A percentile compares a stretch with the other conserved stretches of the same genome.
Evolutionary conservation across 202 grass and related monocot species (phyloP).

Genomic region (Carex arenaria): DNA sequence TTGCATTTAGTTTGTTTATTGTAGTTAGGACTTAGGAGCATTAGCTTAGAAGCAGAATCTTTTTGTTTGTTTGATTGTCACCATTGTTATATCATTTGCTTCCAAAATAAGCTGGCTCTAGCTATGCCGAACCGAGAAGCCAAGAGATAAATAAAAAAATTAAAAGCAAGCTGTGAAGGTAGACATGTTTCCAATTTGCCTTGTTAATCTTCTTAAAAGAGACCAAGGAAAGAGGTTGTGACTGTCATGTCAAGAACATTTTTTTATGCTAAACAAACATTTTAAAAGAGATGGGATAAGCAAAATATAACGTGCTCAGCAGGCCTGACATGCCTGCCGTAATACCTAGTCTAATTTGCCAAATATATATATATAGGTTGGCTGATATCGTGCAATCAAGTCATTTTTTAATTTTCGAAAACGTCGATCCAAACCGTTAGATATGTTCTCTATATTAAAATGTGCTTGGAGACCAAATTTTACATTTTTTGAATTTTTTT

Average conservation of each 20-base stretch:
- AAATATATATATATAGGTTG: too few species aligned
- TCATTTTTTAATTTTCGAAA: too few species aligned
- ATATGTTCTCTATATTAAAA: too few species aligned
- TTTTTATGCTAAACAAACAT: background rate
- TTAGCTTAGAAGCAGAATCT: constrained; percentile 15
- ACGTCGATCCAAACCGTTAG: too few species aligned
- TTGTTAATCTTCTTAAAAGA: background rate
- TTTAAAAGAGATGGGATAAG: background rate
- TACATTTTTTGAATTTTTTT: too few species aligned
- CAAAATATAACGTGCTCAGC: background rate
- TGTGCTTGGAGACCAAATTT: too few species aligned
- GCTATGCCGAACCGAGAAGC: background rate
- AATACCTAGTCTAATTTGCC: too few species aligned
- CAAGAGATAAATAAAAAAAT: background rate
- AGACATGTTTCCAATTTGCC: background rate
- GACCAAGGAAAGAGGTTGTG: background rate
- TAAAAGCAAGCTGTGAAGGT: background rate
- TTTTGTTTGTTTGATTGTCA: constrained; percentile 15
- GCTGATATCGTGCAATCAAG: too few species aligned
- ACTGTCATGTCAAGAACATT: background rate
- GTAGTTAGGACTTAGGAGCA: background rate
- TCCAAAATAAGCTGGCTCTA: constrained; percentile 5
- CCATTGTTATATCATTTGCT: background rate
- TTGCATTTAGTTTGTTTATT: constrained; percentile 3
- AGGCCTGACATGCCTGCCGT: background rate